phyloP scores from a whole-genome alignment of 495 filamentous ascomycete genomes.

The Parmelia sp. region DNA sequence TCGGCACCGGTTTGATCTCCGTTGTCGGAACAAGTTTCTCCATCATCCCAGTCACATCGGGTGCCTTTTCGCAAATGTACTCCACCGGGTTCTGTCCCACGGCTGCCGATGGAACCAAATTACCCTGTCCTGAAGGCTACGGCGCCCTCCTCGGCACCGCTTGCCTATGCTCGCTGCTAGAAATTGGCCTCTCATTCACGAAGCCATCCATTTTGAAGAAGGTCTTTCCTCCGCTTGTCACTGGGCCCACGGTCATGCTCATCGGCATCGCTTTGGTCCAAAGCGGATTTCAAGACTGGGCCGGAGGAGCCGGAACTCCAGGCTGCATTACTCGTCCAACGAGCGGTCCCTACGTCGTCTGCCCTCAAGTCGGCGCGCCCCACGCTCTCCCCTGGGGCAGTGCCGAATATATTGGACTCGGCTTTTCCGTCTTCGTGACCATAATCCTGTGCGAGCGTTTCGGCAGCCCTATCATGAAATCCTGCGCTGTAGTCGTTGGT shows the following conservation, averaged over 20 bases:
- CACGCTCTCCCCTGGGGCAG: constrained; percentile 84
- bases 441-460: constrained; percentile 83
- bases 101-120: constrained; percentile 52
- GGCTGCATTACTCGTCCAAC: constrained; percentile 51
- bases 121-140: constrained; percentile 81
- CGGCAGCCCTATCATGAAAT: constrained; percentile 71
- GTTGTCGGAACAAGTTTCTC: constrained; percentile 88
- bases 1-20: constrained; percentile 83
- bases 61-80: constrained; percentile 81
- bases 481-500: constrained; percentile 71
- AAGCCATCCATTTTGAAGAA: constrained; percentile 62
- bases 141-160: constrained; percentile 77
- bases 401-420: constrained; percentile 80
- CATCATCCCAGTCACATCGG: constrained; percentile 76
- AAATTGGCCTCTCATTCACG: constrained; percentile 69
- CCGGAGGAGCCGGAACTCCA: constrained; percentile 57
- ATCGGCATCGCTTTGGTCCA: constrained; percentile 70
- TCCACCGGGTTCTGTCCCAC: constrained; percentile 67
- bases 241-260: constrained; percentile 70
- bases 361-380: constrained; percentile 66
- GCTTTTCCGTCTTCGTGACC: constrained; percentile 84
- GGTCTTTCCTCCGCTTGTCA: constrained; percentile 86
- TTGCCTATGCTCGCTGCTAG: constrained; percentile 60
- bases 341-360: constrained; percentile 52
- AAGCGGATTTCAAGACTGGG: constrained; percentile 77